These are phyloP conservation scores for Blastobotrys serpentis DNA, from an alignment of 1,139 yeast genomes.

Conservation along the genomic window DNA sequence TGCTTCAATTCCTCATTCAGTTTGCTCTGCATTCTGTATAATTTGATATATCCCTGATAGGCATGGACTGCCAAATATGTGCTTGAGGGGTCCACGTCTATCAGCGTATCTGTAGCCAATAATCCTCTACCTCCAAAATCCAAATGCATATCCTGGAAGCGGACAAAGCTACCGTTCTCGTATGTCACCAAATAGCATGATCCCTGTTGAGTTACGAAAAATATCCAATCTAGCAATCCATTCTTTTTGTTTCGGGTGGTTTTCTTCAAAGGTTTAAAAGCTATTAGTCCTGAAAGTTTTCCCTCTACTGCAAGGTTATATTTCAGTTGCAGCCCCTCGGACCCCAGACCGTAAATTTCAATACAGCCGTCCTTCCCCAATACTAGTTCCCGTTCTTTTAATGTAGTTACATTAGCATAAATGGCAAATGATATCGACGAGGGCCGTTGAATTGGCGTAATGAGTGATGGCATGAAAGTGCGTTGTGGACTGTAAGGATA, in stretches of 20 bases:
- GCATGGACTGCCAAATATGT: slow-evolving; percentile 15
- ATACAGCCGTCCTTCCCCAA: slow-evolving; percentile 17
- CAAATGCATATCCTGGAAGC: slow-evolving; percentile 5
- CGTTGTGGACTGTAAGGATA: neutral
- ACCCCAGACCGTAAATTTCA: slow-evolving; percentile 17
- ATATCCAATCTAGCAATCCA: slow-evolving; percentile 18
- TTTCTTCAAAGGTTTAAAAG: slow-evolving; percentile 18
- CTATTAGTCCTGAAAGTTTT: slow-evolving; percentile 14
- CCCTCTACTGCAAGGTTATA: slow-evolving; percentile 21
- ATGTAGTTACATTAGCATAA: slow-evolving; percentile 13
- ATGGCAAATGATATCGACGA: slow-evolving; percentile 13
- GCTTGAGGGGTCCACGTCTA: slow-evolving; percentile 18
- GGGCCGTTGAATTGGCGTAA: slow-evolving; percentile 18
- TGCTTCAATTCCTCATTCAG: slow-evolving; percentile 5
- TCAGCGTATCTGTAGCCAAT: slow-evolving; percentile 10
- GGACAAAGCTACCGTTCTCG: slow-evolving; percentile 17
- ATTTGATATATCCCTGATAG: slow-evolving; percentile 16
- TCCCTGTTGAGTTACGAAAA: slow-evolving; percentile 17
- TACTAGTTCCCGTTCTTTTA: slow-evolving; percentile 14
- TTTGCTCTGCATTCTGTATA: slow-evolving; percentile 11
- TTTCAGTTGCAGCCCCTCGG: slow-evolving; percentile 19
- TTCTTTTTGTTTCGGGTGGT: neutral
- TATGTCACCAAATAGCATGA: slow-evolving; percentile 18
- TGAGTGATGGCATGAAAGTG: slow-evolving; percentile 4
- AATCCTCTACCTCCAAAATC: slow-evolving; percentile 4